Evolutionary conservation across 1,284 basidiomycete species (phyloP), one percentile per base, ranked within the genome.

Genomic region (Fomitiporia mediterranea): DNA sequence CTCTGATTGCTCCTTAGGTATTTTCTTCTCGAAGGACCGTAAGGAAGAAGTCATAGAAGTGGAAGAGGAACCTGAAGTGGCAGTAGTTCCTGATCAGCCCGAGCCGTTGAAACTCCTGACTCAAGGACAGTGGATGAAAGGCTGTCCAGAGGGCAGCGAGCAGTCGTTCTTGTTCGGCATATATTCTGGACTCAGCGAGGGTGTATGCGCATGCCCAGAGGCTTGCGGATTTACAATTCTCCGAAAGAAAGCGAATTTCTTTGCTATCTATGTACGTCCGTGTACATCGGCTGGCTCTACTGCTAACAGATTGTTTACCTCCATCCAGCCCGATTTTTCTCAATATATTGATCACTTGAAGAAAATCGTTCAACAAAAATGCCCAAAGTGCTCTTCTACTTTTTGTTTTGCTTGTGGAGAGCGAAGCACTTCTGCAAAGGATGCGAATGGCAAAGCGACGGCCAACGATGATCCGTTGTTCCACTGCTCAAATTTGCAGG

Each of bases 91-190:
- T 2, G 79, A 73, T 43, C 68, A 67, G 13, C 70, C 69, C 48
- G 76, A 80, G 59, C 69, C 70, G 15, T 75, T 86, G 23, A 81
- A 81, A 57, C 71, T 94, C 38, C 82, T 95, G 79, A 85, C 85
- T 21, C 88, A 90, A 68, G 89, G 89, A n/a, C 85, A 92, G 66
- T 96, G 92, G 92, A 95, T 95, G 93, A 92, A 90, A 68, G 93
- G 93, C 7, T 95, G 93, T 69, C 91, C 93, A 0, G 93, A 95
- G 69, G 91, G 90, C 57, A 85, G 85, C 65, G 93, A 95, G 69
- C 93, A 96, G 67, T 84, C 83, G 58, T 90, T 89, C 69, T 74
- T 96, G 53, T 95, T 95, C 71, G 80, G 83, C 62, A 79, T 94
- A 28, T 95, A 94, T 69, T 80, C 82, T 51, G 78, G 84, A 59